A percentile compares a stretch with the other conserved stretches of the same genome.
Conservation (phyloP, 768 basidiomycete species). For the Mycena sanguinolenta region DNA sequence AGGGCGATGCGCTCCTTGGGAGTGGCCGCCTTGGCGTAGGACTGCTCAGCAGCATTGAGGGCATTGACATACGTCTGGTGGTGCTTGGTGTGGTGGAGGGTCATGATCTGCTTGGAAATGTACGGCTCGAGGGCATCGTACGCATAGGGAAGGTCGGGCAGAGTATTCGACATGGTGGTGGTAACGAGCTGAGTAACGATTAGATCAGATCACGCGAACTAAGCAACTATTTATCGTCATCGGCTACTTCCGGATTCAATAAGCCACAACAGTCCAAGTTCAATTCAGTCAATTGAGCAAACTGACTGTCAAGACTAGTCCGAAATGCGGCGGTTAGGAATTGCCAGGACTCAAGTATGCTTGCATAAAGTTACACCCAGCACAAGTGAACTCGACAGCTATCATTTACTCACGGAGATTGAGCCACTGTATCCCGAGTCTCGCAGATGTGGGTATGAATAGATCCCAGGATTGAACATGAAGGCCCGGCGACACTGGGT, state of each 20-base stretch:
- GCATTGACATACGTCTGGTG: conserved; percentile 96
- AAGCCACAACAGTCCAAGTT: conserved; percentile 1
- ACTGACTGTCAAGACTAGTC: no score
- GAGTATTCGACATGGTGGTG: conserved; percentile 61
- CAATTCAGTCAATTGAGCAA: neutral
- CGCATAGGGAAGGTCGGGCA: conserved; percentile 81
- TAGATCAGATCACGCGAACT: conserved; percentile 3
- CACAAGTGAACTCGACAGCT: no score
- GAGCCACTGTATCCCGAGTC: no score
- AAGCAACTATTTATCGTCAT: conserved; percentile 12
- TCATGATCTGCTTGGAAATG: conserved; percentile 94
- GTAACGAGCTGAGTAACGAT: conserved; percentile 21
- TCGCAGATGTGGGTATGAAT: no score
- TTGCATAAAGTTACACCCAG: no score
- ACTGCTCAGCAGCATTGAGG: conserved; percentile 89
- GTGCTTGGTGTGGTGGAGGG: conserved; percentile 94
- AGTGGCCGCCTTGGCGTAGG: conserved; percentile 74
- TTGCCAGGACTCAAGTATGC: no score
- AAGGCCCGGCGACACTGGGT: no score
- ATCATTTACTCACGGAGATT: no score
- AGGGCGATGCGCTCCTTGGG: conserved; percentile 89
- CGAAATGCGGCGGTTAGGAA: no score
- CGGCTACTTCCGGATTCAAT: conserved; percentile 1
- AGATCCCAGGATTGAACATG: no score
- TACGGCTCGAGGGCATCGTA: conserved; percentile 96